Percentiles rank a stretch among this genome's conserved stretches.
Evolutionary conservation across 192 early-diverging fungal species (phyloP).

Genomic region (Geosiphon pyriformis): DNA sequence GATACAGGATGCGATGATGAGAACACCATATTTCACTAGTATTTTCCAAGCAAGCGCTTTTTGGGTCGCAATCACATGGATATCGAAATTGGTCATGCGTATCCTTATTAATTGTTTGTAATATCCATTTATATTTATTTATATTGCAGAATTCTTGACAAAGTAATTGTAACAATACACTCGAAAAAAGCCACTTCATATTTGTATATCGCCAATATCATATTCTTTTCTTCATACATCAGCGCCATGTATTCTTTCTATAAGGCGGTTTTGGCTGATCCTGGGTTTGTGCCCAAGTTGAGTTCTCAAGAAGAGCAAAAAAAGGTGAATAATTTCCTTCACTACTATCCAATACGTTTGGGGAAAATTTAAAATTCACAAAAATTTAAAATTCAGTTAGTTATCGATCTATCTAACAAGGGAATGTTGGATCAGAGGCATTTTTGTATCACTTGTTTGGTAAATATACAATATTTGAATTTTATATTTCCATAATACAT

Average conservation of each 20-base stretch:
- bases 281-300: constrained; percentile 70
- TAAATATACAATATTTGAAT: constrained; percentile 28
- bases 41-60: constrained; percentile 86
- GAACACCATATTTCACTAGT: constrained; percentile 78
- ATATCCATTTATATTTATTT: background rate
- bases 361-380: too few species aligned
- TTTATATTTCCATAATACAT: constrained; percentile 17
- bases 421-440: constrained; percentile 67
- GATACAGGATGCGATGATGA: constrained; percentile 49
- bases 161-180: background rate
- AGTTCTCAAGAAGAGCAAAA: constrained; percentile 37
- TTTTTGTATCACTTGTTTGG: constrained; percentile 84
- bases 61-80: constrained; percentile 63
- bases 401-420: constrained; percentile 63
- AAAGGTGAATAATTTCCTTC: constrained; percentile 10
- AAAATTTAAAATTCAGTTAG: constrained; percentile 22
- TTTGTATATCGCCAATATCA: constrained; percentile 54
- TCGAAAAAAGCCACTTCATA: constrained; percentile 51
- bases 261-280: constrained; percentile 62
- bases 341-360: background rate
- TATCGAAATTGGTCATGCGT: constrained; percentile 59
- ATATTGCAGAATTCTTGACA: background rate
- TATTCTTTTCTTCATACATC: constrained; percentile 58
- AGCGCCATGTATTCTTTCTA: constrained; percentile 74
- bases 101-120: constrained; percentile 34